Evolutionary conservation across 2,329 filamentous ascomycete genomes (phyloP), one percentile per base, ranked within the genome.

Genomic region (Ophiostoma himal-ulmi): DNA sequence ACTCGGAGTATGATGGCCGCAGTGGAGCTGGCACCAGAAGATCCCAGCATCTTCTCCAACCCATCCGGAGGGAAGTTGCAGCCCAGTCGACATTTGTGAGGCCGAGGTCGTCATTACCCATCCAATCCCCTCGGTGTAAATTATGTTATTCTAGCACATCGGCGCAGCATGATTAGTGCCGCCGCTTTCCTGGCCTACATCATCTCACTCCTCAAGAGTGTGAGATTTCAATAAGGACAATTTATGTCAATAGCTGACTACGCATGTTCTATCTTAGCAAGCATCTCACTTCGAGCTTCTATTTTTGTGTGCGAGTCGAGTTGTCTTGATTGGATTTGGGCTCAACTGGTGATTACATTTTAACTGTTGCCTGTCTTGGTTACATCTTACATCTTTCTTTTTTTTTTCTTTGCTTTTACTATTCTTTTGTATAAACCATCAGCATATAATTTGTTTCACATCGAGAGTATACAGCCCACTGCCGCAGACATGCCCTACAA

Each of bases 401-500:
- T 5, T 22, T 26, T 5, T 7, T 10, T 3, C 52, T 26, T n/a
- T 13, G n/a, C 5, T 13, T 57, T 57, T 26, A 1, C 11, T 57
- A 22, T 48, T 14, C 41, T 13, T 48, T 48, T 39, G 37, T 39
- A 39, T 10, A 39, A 39, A 39, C 1, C 37, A 11, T 39, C 3
- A 30, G 11, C 17, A 48, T 5, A 20, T n/a, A 1, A 3, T 2
- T 48, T 8, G 5, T 48, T 7, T 6, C 44, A 20, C 5, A 48
- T 48, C 44, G 44, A 48, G n/a, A 8, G 20, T 10, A 26, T 5
- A 11, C 8, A 26, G 52, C 60, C 20, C 71, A 73, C 30, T 10
- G 20, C 22, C 22, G 2, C 22, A 57, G 17, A 26, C 10, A 82
- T 84, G 83, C 77, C 80, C 52, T 78, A 81, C 78, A 77, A 74